Evolutionary conservation across 257 asterid genomes (phyloP).

Genomic region (Nicotiana otophora): DNA sequence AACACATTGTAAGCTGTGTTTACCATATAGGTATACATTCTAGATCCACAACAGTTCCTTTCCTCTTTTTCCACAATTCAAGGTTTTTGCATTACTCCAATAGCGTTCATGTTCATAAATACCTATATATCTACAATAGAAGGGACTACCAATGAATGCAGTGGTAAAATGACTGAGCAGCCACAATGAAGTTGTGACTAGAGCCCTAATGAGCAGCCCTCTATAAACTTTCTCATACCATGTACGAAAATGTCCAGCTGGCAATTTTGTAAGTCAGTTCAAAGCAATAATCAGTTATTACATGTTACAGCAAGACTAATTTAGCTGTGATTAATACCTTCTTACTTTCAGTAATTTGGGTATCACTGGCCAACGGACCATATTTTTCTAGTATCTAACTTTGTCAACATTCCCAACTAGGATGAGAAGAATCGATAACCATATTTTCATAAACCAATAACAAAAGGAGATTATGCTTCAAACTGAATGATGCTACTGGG

Average conservation of each 20-base stretch:
- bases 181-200: neutral
- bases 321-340: neutral
- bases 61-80: neutral
- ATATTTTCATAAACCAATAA: conserved; percentile 8
- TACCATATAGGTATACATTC: neutral
- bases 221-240: neutral
- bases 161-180: neutral
- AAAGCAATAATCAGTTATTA: neutral
- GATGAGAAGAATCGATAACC: neutral
- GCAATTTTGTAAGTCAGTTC: neutral
- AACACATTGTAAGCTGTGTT: neutral
- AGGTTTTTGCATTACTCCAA: neutral
- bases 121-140: neutral
- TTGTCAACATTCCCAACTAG: neutral
- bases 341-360: neutral
- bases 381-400: neutral
- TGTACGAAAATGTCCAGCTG: neutral
- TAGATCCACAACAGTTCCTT: neutral
- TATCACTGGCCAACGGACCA: neutral
- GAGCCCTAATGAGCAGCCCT: neutral
- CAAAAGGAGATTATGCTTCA: neutral
- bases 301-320: neutral
- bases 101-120: neutral
- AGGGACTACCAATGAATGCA: neutral
- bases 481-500: conserved; percentile 6